Base-by-base conservation (phyloP, 2,329 filamentous ascomycete species). In the Penicillium sclerotigenum region DNA sequence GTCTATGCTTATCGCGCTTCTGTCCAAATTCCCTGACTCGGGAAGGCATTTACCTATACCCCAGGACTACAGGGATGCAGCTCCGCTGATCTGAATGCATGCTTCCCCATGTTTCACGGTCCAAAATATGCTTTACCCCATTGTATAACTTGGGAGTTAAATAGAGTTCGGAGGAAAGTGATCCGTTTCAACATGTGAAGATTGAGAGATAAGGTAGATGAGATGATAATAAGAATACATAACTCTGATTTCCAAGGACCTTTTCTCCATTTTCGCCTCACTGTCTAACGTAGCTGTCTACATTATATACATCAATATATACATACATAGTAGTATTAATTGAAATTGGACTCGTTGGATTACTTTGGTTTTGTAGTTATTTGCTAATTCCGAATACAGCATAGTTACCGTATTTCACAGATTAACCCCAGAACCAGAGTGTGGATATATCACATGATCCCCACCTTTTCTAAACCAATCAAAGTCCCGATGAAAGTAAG, bases 1-100 rank as follows among this genome's bases (percentile, higher is more conserved):
- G 62, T 68, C 67, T n/a, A n/a, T n/a, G 51, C 64, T 70, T 67
- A 66, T 67, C 64, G 53, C 56, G 42, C 54, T 56, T 58, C 18
- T 13, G 10, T 33, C 41, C 11, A 58, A 60, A 26, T 26, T 24
- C 5, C 14, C 37, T 22, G 37, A 2, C 5, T n/a, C n/a, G n/a
- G n/a, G n/a, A n/a, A n/a, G n/a, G n/a, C 31, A 8, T 40, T 40
- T 37, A 37, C 34, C n/a, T 18, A 14, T n/a, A 36, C 16, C 33
- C 14, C 33, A 8, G 33, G 33, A 36, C 36, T 42, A 48, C 22
- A 31, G 49, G 43, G 24, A 50, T 36, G 36, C 46, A 52, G 22
- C 42, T 40, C 40, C 34, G 18, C 28, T 22, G 11, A 40, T 34
- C 10, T 5, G 26, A 33, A 33, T 34, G n/a, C 26, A 31, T 33